phyloP scores from a whole-genome alignment of 257 asterid genomes.

The Parsonsia alboflavescens region DNA sequence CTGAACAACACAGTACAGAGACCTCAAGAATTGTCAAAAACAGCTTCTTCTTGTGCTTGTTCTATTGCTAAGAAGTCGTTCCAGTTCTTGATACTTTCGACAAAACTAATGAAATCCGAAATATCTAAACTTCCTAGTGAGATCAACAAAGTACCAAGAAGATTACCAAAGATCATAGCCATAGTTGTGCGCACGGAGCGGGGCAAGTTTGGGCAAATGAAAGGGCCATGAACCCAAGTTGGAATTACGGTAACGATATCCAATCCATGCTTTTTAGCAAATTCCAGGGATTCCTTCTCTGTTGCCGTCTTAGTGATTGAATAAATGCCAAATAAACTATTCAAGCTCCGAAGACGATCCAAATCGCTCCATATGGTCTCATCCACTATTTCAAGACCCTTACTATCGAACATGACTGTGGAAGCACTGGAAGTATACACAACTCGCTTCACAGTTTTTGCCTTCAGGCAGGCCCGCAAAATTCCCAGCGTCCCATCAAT shows the following conservation, averaged over 20 bases:
- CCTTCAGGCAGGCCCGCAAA: slow-evolving; percentile 38
- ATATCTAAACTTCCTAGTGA: neutral
- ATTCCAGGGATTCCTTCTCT: slow-evolving; percentile 48
- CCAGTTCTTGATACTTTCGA: no score
- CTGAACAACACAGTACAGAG: slow-evolving; percentile 10
- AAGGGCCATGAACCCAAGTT: slow-evolving; percentile 56
- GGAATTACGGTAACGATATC: slow-evolving; percentile 49
- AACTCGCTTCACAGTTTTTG: slow-evolving; percentile 45
- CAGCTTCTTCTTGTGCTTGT: no score
- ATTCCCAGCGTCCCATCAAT: slow-evolving; percentile 34
- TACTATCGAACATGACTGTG: slow-evolving; percentile 16
- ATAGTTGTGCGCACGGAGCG: slow-evolving; percentile 32
- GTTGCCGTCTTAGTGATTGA: slow-evolving; percentile 45
- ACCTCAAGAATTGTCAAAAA: no score
- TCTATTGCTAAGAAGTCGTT: no score
- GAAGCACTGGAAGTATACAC: slow-evolving; percentile 51
- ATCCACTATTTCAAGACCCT: slow-evolving; percentile 18
- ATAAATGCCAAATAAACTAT: slow-evolving; percentile 25
- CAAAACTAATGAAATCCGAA: no score
- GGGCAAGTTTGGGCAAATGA: slow-evolving; percentile 40
- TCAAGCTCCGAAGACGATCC: slow-evolving; percentile 20
- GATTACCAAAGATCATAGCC: slow-evolving; percentile 44
- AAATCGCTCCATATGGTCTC: slow-evolving; percentile 43
- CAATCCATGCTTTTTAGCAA: slow-evolving; percentile 42
- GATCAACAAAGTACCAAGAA: neutral